phyloP scores from a whole-genome alignment of 2,329 filamentous ascomycete species.

The Sarocladiaceae sp. region DNA sequence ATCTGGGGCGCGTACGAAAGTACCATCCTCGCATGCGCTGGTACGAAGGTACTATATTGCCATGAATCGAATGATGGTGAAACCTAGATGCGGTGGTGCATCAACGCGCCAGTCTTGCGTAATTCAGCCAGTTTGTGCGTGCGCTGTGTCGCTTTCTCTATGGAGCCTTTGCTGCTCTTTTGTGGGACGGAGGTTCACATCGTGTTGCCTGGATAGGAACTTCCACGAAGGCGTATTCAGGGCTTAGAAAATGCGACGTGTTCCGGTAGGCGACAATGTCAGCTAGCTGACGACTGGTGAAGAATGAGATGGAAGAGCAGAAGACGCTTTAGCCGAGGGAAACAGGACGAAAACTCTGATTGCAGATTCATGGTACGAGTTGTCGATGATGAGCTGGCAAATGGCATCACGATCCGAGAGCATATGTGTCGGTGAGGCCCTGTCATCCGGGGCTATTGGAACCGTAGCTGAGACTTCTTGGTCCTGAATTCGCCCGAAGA shows the following conservation, averaged over 20 bases:
- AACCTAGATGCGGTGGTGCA: constrained; percentile 4
- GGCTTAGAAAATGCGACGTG: background rate
- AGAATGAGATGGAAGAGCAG: background rate
- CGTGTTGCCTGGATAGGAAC: background rate
- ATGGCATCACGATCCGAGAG: constrained; percentile 5
- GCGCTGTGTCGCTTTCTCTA: background rate
- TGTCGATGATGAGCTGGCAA: constrained; percentile 9
- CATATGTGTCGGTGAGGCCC: constrained; percentile 8
- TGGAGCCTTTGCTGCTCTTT: background rate
- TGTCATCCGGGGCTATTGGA: background rate
- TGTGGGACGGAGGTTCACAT: background rate
- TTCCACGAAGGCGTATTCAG: background rate
- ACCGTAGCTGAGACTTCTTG: background rate
- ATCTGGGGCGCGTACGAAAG: background rate
- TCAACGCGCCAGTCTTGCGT: constrained; percentile 10
- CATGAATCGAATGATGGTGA: background rate
- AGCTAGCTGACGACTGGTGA: no score
- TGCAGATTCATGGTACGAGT: background rate
- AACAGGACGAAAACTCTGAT: background rate
- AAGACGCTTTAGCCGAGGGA: background rate
- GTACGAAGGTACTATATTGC: background rate
- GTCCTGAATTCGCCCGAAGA: background rate
- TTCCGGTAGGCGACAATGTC: no score
- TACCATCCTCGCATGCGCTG: background rate
- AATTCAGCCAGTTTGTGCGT: constrained; percentile 2